phyloP scores from a whole-genome alignment of 2,329 filamentous ascomycete species.

The Clarireedia hainanense region DNA sequence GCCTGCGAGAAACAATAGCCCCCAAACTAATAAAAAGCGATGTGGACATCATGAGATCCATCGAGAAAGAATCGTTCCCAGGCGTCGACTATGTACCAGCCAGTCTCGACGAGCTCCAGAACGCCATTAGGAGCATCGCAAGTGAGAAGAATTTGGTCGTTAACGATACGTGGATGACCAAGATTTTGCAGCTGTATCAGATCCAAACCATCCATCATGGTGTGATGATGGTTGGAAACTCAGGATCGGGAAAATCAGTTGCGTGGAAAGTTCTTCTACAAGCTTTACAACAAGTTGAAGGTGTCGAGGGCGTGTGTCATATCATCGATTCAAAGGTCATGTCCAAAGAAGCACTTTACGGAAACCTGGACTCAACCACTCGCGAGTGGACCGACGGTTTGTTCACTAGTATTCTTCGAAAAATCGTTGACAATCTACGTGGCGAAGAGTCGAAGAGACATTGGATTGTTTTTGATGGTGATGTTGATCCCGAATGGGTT shows the following conservation, averaged over 20 bases:
- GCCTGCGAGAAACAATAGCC: constrained; percentile 94
- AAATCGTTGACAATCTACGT: constrained; percentile 97
- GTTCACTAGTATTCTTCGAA: constrained; percentile 94
- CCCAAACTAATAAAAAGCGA: constrained; percentile 93
- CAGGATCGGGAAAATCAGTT: constrained; percentile 92
- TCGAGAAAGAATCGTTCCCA: constrained; percentile 83
- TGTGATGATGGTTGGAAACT: constrained; percentile 99
- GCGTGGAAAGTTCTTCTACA: constrained; percentile 91
- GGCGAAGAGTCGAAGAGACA: constrained; percentile 95
- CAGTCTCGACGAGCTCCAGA: constrained; percentile 69
- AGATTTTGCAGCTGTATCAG: constrained; percentile 93
- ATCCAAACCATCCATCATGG: constrained; percentile 97
- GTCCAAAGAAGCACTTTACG: constrained; percentile 97
- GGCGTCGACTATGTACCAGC: constrained; percentile 90
- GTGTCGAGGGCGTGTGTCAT: constrained; percentile 88
- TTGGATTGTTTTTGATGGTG: constrained; percentile 99
- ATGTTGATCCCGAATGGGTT: constrained; percentile 99
- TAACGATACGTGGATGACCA: constrained; percentile 94
- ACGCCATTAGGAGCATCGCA: constrained; percentile 75
- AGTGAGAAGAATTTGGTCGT: constrained; percentile 80
- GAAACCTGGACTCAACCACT: constrained; percentile 90
- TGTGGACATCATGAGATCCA: constrained; percentile 76
- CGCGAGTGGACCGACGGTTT: constrained; percentile 98
- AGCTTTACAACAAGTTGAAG: constrained; percentile 84
- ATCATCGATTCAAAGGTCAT: constrained; percentile 99